Conservation (phyloP, 2,329 filamentous ascomycete species). For the Myrmaecium sp. region DNA sequence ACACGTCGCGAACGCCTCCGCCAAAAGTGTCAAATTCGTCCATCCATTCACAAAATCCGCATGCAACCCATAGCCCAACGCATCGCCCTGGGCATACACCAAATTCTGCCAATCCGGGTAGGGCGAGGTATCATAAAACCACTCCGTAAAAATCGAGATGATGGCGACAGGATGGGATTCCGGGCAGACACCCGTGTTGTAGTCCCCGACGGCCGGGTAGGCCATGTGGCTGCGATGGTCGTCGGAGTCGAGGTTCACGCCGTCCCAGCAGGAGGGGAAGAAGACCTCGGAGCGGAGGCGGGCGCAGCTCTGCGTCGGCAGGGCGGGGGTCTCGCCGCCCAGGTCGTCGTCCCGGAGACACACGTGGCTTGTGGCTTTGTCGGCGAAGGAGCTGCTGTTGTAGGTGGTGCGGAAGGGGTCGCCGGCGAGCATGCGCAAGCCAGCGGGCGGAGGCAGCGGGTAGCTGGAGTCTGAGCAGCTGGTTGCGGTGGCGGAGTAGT, state of each 20-base stretch:
- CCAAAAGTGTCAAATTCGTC: no score
- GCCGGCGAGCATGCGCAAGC: conserved; percentile 56
- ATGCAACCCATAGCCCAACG: no score
- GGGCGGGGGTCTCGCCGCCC: conserved; percentile 30
- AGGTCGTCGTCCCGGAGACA: conserved; percentile 32
- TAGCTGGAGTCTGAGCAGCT: conserved; percentile 9
- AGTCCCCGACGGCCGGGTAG: conserved; percentile 6
- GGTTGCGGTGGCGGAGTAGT: conserved; percentile 1
- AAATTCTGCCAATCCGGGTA: no score
- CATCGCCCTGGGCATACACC: no score
- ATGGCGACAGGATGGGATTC: conserved; percentile 24
- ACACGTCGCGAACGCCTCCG: no score
- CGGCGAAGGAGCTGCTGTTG: conserved; percentile 38
- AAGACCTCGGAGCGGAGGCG: conserved; percentile 48
- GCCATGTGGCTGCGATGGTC: conserved; percentile 7
- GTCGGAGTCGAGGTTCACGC: conserved; percentile 1
- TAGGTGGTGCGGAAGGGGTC: conserved; percentile 27
- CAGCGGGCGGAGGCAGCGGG: conserved; percentile 37
- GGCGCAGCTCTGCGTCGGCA: conserved; percentile 53
- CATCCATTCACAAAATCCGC: no score
- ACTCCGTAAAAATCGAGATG: no score
- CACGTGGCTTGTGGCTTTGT: conserved; percentile 20
- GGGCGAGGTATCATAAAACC: no score
- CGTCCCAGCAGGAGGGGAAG: conserved; percentile 39
- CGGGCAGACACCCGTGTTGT: conserved; percentile 11